Percentiles rank a stretch among this genome's conserved stretches.
These are phyloP conservation scores for Ecytonucleospora hepatopenaei DNA, from an alignment of 371 early-diverging fungal genomes.

Conservation along the genomic window DNA sequence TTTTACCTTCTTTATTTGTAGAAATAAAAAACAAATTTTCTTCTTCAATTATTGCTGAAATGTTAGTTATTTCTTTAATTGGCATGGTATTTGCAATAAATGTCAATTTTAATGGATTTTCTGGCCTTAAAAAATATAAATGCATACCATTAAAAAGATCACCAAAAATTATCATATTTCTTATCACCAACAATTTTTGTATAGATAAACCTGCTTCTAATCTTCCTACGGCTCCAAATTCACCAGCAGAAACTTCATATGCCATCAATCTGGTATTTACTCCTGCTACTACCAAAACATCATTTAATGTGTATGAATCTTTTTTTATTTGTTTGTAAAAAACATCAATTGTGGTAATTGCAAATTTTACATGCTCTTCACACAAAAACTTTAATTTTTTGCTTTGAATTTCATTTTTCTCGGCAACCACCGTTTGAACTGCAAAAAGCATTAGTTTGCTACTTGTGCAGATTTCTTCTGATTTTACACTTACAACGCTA, in stretches of 20 bases:
- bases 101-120: constrained; percentile 49
- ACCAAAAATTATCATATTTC: constrained; percentile 51
- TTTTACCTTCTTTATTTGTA: constrained; percentile 7
- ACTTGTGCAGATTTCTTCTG: constrained; percentile 47
- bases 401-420: constrained; percentile 30
- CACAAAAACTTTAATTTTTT: constrained; percentile 48
- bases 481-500: constrained; percentile 47
- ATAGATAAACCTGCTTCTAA: constrained; percentile 50
- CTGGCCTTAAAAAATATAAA: constrained; percentile 52
- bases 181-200: constrained; percentile 36
- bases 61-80: constrained; percentile 9
- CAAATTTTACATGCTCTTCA: constrained; percentile 48
- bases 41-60: constrained; percentile 10
- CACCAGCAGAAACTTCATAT: constrained; percentile 36
- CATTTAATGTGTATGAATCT: background rate
- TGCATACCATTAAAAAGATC: constrained; percentile 53
- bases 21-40: background rate
- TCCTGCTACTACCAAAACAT: constrained; percentile 43
- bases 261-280: constrained; percentile 54
- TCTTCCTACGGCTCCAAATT: constrained; percentile 50
- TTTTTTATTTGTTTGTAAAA: background rate
- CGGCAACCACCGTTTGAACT: constrained; percentile 46
- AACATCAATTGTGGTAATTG: constrained; percentile 32
- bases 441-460: constrained; percentile 53
- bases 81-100: constrained; percentile 37